Evolutionary conservation across 2,329 filamentous ascomycete genomes (phyloP).

Genomic region (Rutstroemia sydowiana): DNA sequence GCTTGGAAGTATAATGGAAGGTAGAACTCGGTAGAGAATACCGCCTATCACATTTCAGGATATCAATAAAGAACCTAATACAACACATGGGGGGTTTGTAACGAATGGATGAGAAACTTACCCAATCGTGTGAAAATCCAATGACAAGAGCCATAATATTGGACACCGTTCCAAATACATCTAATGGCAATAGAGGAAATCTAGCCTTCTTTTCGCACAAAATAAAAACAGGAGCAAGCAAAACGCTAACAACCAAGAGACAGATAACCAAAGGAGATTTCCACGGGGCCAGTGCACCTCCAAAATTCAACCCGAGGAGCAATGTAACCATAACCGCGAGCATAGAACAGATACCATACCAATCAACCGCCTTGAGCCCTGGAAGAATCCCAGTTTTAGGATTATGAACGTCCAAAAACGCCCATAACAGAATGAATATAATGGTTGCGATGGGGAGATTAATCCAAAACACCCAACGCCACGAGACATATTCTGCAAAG

Average conservation of each 20-base stretch:
- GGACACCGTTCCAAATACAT: slow-evolving; percentile 59
- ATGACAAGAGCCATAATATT: slow-evolving; percentile 34
- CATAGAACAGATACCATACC: slow-evolving; percentile 52
- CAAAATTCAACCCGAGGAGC: slow-evolving; percentile 76
- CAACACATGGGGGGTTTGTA: slow-evolving; percentile 48
- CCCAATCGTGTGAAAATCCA: neutral
- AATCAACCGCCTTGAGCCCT: slow-evolving; percentile 53
- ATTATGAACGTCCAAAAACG: slow-evolving; percentile 58
- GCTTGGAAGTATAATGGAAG: slow-evolving; percentile 68
- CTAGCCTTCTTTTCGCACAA: slow-evolving; percentile 63
- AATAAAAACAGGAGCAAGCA: slow-evolving; percentile 53
- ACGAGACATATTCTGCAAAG: neutral
- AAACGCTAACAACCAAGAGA: slow-evolving; percentile 64
- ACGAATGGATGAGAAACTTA: neutral
- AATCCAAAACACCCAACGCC: slow-evolving; percentile 39
- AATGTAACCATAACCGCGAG: slow-evolving; percentile 75
- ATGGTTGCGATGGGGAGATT: slow-evolving; percentile 34
- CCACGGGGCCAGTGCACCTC: slow-evolving; percentile 66
- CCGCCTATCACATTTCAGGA: neutral
- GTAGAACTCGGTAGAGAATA: slow-evolving; percentile 16
- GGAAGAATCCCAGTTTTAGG: slow-evolving; percentile 48
- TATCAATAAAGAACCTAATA: slow-evolving; percentile 49
- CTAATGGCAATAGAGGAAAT: slow-evolving; percentile 69
- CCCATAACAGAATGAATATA: slow-evolving; percentile 46
- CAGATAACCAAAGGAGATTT: slow-evolving; percentile 67